Base-by-base conservation (phyloP, 495 filamentous ascomycete species). In the Penicillium soppii region DNA sequence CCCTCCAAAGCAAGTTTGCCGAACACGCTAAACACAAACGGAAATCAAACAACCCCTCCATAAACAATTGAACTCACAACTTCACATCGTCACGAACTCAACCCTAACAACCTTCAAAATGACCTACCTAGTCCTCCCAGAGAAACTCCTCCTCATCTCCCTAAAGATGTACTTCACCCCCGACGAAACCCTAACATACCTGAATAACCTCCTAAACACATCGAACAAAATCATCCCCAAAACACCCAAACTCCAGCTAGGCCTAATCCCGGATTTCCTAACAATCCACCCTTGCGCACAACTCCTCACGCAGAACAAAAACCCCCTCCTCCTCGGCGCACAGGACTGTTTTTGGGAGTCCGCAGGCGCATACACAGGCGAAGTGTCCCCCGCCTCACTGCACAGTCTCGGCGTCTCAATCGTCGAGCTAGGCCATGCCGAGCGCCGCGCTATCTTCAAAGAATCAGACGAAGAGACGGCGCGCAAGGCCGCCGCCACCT, bases 111-210 rank as follows among this genome's bases (percentile, higher is more conserved):
- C 39, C 29, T 32, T 33, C 54, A 50, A 39, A 36, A 67, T 67
- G 67, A 39, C 71, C n/a, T 68, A 75, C 36, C 71, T 78, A 38
- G 50, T 69, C 12, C 71, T 82, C 15, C 80, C 79, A n/a, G 74
- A 81, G 52, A 86, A 81, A 50, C 76, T 92, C 44, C 78, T 95
- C 43, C 87, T 88, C 62, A 84, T 92, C 65, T 88, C 83, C 45
- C 79, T 88, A 19, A 92, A 95, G 63, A 89, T 91, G 83, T 92
- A 92, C 77, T 92, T 92, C 68, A 80, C 81, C 69, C 78, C 84
- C 17, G 67, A 79, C 16, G 72, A 72, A 47, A 91, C 90, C 12
- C 70, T 73, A 45, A 56, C 70, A 38, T 95, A 90, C 72, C 70
- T 86, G 52, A 62, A 70, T 36, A 69, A 72, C 47, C 70, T 91